These are phyloP conservation scores for Malus sylvestris DNA, from an alignment of 306 rosid species.

Conservation along the genomic window DNA sequence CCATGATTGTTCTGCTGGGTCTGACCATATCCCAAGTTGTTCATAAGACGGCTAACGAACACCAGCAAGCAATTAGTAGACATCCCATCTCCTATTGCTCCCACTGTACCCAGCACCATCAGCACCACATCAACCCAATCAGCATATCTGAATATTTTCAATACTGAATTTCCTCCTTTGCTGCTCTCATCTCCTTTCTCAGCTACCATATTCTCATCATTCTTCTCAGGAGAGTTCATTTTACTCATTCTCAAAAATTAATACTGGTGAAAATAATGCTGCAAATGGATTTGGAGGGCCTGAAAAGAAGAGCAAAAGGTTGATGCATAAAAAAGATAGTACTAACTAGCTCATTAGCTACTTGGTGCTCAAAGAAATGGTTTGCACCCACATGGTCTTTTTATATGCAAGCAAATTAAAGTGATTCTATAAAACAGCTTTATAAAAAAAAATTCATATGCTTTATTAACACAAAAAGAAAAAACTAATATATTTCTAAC, in stretches of 20 bases:
- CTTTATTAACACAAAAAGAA: neutral
- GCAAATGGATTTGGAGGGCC: neutral
- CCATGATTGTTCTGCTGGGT: conserved; percentile 20
- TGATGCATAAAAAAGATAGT: neutral
- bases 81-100: conserved; percentile 94
- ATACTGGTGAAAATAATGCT: neutral
- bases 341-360: neutral
- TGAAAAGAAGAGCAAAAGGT: neutral
- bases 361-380: neutral
- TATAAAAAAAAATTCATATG: neutral
- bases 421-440: neutral
- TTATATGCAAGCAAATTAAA: neutral
- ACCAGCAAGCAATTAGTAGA: conserved; percentile 73
- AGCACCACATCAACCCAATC: conserved; percentile 74
- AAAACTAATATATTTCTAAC: neutral
- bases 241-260: neutral
- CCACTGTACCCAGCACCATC: conserved; percentile 68
- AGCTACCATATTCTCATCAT: neutral
- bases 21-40: conserved; percentile 63
- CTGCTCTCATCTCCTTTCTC: conserved; percentile 17
- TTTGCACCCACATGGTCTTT: neutral
- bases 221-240: conserved; percentile 36
- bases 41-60: conserved; percentile 83
- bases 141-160: conserved; percentile 54
- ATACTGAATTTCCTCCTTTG: conserved; percentile 10